These are phyloP conservation scores for Apiotrichum montevideense DNA, from an alignment of 1,284 basidiomycete species.

Conservation along the genomic window DNA sequence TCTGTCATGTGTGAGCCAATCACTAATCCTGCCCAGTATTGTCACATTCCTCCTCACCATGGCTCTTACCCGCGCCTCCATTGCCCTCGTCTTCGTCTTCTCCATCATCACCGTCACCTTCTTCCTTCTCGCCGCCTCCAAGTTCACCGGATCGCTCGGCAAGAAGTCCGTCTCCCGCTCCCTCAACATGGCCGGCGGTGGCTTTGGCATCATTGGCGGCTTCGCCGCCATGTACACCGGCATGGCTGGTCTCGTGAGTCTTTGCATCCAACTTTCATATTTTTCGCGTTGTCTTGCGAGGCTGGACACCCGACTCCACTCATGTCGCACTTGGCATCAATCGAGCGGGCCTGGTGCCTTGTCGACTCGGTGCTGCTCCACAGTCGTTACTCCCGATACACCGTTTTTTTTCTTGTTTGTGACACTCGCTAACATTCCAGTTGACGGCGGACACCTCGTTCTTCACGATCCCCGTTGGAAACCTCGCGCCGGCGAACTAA, in stretches of 20 bases:
- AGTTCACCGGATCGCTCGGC: slow-evolving; percentile 26
- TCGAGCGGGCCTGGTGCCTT: too few relatives aligned
- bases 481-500: slow-evolving; percentile 16
- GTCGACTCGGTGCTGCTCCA: background rate
- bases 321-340: too few relatives aligned
- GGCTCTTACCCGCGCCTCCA: slow-evolving; percentile 7
- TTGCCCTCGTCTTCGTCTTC: slow-evolving; percentile 53
- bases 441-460: slow-evolving; percentile 16
- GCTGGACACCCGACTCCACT: too few relatives aligned
- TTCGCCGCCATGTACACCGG: slow-evolving; percentile 45
- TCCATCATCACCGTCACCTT: slow-evolving; percentile 59
- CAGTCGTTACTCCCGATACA: background rate
- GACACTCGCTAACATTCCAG: background rate
- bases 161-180: background rate
- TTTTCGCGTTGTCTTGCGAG: too few relatives aligned
- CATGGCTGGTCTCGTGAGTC: slow-evolving; percentile 46
- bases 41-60: slow-evolving; percentile 13
- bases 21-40: slow-evolving; percentile 5
- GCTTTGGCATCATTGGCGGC: slow-evolving; percentile 53
- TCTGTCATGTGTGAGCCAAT: too few relatives aligned
- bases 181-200: slow-evolving; percentile 61
- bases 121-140: slow-evolving; percentile 44
- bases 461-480: slow-evolving; percentile 47
- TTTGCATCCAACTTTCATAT: background rate
- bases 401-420: background rate